Base-by-base conservation (phyloP, 148 eudicot genomes). In the Arctostaphylos glauca region DNA sequence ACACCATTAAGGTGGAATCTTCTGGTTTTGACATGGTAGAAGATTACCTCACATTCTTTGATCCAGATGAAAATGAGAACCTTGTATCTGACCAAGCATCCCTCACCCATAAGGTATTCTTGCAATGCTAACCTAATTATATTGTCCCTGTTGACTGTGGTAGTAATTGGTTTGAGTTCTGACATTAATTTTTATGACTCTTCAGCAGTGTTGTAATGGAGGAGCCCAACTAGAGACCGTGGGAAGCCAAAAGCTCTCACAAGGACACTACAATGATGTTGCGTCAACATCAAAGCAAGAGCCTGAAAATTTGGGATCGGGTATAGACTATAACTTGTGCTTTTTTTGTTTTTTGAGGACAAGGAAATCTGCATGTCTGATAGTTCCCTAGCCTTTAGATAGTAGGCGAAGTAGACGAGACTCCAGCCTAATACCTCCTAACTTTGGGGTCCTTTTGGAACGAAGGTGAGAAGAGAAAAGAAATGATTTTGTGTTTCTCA, bases 251-350 rank as follows among this genome's bases (percentile, higher is more conserved):
- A 82, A 87, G 79, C 84, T 81, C 60, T 74, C 85, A 7, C 76
- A 31, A 67, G 84, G 86, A 46, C 60, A 68, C 76, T 79, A 77
- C 56, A 81, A 81, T 79, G 86, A 86, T 86, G 50, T 48, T 82
- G 89, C 86, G 49, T 91, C 94, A 59, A 86, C 92, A 38, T 92
- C 94, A 74, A 84, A 90, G 86, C 86, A 83, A 77, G 87, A 83
- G 59, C 79, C 72, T 10, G 71, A 79, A 23, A 85, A 87, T 48
- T 79, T 87, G 71, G 89, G 82, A 77, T 66, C 89, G 50, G 98
- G 98, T 92, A 76, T 43, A 64, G 54, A 76, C 43, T 25, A 31
- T 18, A 71, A 72, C 46, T 49, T 44, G 44, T 56, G 59, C n/a
- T 70, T 14, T 14, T 70, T 41, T 70, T 43, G 25, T 31, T 14